phyloP scores from a whole-genome alignment of 1,284 basidiomycete species.

The Apiotrichum sp. region DNA sequence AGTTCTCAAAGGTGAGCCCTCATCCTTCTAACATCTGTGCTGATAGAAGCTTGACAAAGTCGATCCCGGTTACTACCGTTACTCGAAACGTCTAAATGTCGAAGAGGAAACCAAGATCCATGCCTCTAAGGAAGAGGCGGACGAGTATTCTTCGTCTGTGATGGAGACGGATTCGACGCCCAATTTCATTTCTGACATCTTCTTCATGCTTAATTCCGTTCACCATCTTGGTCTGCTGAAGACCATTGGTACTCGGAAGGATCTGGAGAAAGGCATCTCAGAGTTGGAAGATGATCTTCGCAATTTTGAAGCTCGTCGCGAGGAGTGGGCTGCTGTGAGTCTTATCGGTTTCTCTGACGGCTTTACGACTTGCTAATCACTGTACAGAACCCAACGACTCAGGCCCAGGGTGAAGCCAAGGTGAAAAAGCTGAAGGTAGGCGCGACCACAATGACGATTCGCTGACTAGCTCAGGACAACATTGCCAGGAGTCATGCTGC shows the following conservation, averaged over 20 bases:
- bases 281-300: slow-evolving; percentile 74
- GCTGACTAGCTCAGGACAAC: slow-evolving; percentile 52
- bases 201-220: slow-evolving; percentile 77
- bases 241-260: slow-evolving; percentile 68
- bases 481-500: slow-evolving; percentile 60
- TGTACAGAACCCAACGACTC: slow-evolving; percentile 38
- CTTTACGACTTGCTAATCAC: background rate
- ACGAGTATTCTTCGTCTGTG: slow-evolving; percentile 61
- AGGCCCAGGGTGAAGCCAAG: slow-evolving; percentile 54
- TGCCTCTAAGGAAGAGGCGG: slow-evolving; percentile 72
- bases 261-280: slow-evolving; percentile 64
- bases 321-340: slow-evolving; percentile 59
- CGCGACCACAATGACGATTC: too few relatives aligned
- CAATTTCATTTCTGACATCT: slow-evolving; percentile 95
- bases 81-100: slow-evolving; percentile 64
- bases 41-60: slow-evolving; percentile 74
- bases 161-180: slow-evolving; percentile 31
- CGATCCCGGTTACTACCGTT: slow-evolving; percentile 72
- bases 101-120: slow-evolving; percentile 86
- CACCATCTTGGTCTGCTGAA: slow-evolving; percentile 79
- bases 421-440: slow-evolving; percentile 67
- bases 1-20: slow-evolving; percentile 70
- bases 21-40: too few relatives aligned
- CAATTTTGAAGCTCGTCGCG: slow-evolving; percentile 65
- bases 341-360: slow-evolving; percentile 2